Conservation (phyloP, 352 stramenopile species). For the Phytophthora cactorum region DNA sequence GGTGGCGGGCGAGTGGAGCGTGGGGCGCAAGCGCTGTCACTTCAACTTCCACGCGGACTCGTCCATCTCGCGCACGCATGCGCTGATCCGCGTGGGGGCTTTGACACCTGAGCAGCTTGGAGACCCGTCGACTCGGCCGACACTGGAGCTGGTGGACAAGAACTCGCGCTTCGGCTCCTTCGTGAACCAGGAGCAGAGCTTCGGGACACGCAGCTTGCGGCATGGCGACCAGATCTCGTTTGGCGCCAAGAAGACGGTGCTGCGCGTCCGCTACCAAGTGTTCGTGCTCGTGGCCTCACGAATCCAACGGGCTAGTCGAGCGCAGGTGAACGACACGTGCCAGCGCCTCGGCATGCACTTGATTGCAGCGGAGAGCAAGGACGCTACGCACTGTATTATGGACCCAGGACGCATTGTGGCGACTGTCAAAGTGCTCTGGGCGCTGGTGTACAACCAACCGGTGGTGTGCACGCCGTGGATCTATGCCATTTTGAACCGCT, state of each 20-base stretch:
- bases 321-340: slow-evolving; percentile 75
- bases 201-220: slow-evolving; percentile 49
- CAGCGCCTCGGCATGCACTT: slow-evolving; percentile 86
- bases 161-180: slow-evolving; percentile 89
- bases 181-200: slow-evolving; percentile 79
- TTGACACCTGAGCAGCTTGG: slow-evolving; percentile 64
- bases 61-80: slow-evolving; percentile 86
- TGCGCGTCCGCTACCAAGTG: slow-evolving; percentile 81
- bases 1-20: slow-evolving; percentile 82
- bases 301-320: slow-evolving; percentile 63
- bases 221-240: slow-evolving; percentile 86
- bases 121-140: slow-evolving; percentile 59
- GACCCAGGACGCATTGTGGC: slow-evolving; percentile 81
- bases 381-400: slow-evolving; percentile 88
- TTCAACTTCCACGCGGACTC: slow-evolving; percentile 85
- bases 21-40: slow-evolving; percentile 84
- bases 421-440: slow-evolving; percentile 88
- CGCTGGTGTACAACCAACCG: slow-evolving; percentile 84
- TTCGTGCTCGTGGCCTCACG: slow-evolving; percentile 85
- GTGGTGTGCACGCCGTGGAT: slow-evolving; percentile 86
- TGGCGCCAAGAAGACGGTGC: slow-evolving; percentile 80
- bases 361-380: slow-evolving; percentile 53
- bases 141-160: slow-evolving; percentile 79
- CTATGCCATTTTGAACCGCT: slow-evolving; percentile 75
- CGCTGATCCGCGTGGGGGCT: slow-evolving; percentile 73